These are phyloP conservation scores for Serendipita sp. DNA, from an alignment of 768 basidiomycete genomes.

Conservation along the genomic window DNA sequence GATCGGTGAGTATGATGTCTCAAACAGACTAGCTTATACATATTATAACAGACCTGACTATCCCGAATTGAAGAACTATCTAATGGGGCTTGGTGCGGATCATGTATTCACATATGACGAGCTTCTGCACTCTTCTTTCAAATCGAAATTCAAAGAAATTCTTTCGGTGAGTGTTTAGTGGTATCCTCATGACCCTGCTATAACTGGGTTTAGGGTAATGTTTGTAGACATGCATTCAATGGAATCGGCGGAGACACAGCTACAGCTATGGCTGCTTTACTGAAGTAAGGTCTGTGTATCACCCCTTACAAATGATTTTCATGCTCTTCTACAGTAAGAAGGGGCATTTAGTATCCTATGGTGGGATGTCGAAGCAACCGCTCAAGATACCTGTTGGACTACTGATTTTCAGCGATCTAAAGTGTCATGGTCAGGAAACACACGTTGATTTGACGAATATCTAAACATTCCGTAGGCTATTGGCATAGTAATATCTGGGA, in stretches of 20 bases:
- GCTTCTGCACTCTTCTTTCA: slow-evolving; percentile 39
- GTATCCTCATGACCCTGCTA: neutral
- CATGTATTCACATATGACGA: slow-evolving; percentile 68
- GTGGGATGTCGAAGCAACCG: slow-evolving; percentile 79
- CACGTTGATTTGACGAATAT: neutral
- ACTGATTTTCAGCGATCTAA: slow-evolving; percentile 76
- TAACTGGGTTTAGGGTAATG: slow-evolving; percentile 23
- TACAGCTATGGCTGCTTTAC: slow-evolving; percentile 46
- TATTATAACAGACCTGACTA: slow-evolving; percentile 32
- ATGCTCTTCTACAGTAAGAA: slow-evolving; percentile 19
- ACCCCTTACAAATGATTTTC: neutral
- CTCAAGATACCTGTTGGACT: slow-evolving; percentile 58
- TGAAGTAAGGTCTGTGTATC: slow-evolving; percentile 25
- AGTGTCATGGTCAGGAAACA: slow-evolving; percentile 27
- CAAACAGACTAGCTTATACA: neutral
- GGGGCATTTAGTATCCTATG: slow-evolving; percentile 71
- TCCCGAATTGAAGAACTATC: slow-evolving; percentile 29
- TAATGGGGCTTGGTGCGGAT: slow-evolving; percentile 51
- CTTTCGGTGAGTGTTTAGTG: slow-evolving; percentile 32
- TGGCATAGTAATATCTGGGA: slow-evolving; percentile 65
- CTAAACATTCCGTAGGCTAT: slow-evolving; percentile 25
- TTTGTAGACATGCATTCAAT: slow-evolving; percentile 23
- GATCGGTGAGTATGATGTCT: slow-evolving; percentile 31
- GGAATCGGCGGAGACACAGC: slow-evolving; percentile 55
- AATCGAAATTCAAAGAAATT: slow-evolving; percentile 42